Evolutionary conservation across 441 rosid species (phyloP).

Genomic region (Arabidopsis lyrata): DNA sequence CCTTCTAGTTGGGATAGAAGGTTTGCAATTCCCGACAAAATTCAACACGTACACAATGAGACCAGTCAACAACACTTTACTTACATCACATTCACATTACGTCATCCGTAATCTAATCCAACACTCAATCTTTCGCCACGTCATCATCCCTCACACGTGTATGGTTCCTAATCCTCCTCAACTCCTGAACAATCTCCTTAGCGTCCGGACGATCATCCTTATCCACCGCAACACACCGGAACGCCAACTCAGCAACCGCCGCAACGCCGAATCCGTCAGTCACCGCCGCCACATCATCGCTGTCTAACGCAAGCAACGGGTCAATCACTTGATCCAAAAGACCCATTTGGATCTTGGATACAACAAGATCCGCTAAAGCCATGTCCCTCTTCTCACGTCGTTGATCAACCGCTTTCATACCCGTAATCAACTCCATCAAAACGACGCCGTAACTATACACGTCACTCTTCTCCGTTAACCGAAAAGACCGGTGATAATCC

Average conservation of each 20-base stretch:
- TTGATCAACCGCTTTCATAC: conserved; percentile 87
- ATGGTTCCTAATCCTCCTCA: conserved; percentile 60
- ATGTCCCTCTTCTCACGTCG: conserved; percentile 76
- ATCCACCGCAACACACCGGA: conserved; percentile 85
- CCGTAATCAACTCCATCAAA: conserved; percentile 79
- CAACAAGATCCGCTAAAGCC: conserved; percentile 83
- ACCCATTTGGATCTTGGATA: conserved; percentile 84
- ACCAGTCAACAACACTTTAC: conserved; percentile 26
- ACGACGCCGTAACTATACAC: conserved; percentile 90
- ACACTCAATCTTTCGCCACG: conserved; percentile 40
- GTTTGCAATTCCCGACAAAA: conserved; percentile 14
- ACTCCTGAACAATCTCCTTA: conserved; percentile 75
- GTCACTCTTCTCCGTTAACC: conserved; percentile 89
- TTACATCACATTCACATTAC: conserved; percentile 28
- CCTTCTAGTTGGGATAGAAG: conserved; percentile 17
- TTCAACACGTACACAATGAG: conserved; percentile 18
- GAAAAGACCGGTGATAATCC: conserved; percentile 86
- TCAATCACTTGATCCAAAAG: conserved; percentile 72
- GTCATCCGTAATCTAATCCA: conserved; percentile 44
- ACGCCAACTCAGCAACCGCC: conserved; percentile 89
- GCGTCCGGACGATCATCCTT: conserved; percentile 92
- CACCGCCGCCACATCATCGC: conserved; percentile 28
- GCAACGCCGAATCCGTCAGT: conserved; percentile 46
- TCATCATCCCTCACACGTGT: conserved; percentile 46
- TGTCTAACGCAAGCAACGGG: conserved; percentile 53